These are phyloP conservation scores for Gyromitra esculenta DNA, from an alignment of 2,329 filamentous ascomycete species.

Conservation along the genomic window DNA sequence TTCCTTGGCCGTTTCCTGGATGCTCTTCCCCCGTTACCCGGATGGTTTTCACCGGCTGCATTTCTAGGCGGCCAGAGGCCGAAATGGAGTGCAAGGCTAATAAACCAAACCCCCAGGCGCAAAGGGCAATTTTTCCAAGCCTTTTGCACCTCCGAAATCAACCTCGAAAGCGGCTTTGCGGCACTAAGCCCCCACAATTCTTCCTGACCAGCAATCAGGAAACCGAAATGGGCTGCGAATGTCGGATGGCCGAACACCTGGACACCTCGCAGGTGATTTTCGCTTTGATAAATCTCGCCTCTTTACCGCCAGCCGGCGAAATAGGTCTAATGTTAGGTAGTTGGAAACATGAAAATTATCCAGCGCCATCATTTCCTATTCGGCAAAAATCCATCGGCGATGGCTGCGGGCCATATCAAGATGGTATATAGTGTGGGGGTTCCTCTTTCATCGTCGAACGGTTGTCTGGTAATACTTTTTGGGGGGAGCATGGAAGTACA, in stretches of 20 bases:
- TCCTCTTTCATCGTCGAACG: constrained; percentile 29
- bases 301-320: constrained; percentile 34
- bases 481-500: constrained; percentile 13
- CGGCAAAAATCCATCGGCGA: constrained; percentile 46
- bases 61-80: constrained; percentile 21
- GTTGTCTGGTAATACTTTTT: constrained; percentile 35
- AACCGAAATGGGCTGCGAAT: constrained; percentile 17
- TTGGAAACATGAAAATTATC: constrained; percentile 36
- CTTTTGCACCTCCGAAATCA: constrained; percentile 13
- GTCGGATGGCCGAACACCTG: constrained; percentile 19
- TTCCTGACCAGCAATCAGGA: constrained; percentile 11
- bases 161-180: constrained; percentile 2
- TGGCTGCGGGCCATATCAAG: constrained; percentile 49
- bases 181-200: constrained; percentile 16
- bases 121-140: constrained; percentile 2
- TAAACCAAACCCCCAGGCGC: constrained; percentile 2
- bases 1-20: constrained; percentile 5
- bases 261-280: constrained; percentile 27
- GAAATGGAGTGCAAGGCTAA: constrained; percentile 5
- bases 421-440: constrained; percentile 47
- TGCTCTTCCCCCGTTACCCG: constrained; percentile 30
- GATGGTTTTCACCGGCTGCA: constrained; percentile 29
- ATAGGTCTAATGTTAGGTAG: constrained; percentile 28
- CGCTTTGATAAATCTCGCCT: constrained; percentile 10
- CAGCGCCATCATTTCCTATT: constrained; percentile 48